A percentile compares a stretch with the other conserved stretches of the same genome.
These are phyloP conservation scores for Monosporascus sp. DNA, from an alignment of 2,329 filamentous ascomycete species.

Conservation along the genomic window DNA sequence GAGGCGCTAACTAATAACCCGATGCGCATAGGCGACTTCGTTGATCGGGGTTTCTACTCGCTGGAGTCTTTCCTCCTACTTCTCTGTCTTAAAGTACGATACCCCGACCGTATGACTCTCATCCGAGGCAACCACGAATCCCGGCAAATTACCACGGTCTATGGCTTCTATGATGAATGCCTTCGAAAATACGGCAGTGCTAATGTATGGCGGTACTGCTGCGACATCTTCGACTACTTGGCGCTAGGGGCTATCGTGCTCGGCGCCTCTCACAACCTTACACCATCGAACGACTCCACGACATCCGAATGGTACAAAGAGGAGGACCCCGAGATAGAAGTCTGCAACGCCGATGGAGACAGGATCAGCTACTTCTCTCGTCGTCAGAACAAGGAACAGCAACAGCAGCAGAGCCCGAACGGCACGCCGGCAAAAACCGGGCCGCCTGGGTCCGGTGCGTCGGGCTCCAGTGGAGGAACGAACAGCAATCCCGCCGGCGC, in stretches of 20 bases:
- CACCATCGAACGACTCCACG: slow-evolving; percentile 41
- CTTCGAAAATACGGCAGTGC: slow-evolving; percentile 92
- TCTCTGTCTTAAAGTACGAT: slow-evolving; percentile 92
- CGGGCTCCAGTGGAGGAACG: slow-evolving; percentile 60
- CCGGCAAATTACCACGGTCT: slow-evolving; percentile 93
- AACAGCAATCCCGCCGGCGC: slow-evolving; percentile 69
- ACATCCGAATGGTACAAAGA: slow-evolving; percentile 46
- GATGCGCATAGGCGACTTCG: slow-evolving; percentile 71
- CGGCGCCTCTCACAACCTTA: slow-evolving; percentile 68
- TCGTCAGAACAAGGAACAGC: slow-evolving; percentile 26
- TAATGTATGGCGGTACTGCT: slow-evolving; percentile 96
- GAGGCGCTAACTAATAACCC: slow-evolving; percentile 4
- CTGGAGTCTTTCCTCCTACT: slow-evolving; percentile 95
- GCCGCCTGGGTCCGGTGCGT: slow-evolving; percentile 73
- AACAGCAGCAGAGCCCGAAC: slow-evolving; percentile 24
- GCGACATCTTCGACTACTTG: slow-evolving; percentile 96
- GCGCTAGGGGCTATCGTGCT: slow-evolving; percentile 84
- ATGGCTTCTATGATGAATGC: slow-evolving; percentile 98
- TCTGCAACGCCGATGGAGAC: slow-evolving; percentile 77
- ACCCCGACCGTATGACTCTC: slow-evolving; percentile 93
- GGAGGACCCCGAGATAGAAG: slow-evolving; percentile 84
- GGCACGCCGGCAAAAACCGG: slow-evolving; percentile 52
- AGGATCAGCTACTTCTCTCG: slow-evolving; percentile 69
- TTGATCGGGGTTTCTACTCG: slow-evolving; percentile 96
- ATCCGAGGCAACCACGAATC: slow-evolving; percentile 96